phyloP scores from a whole-genome alignment of 2,329 filamentous ascomycete genomes.

The Xylariales sp. region DNA sequence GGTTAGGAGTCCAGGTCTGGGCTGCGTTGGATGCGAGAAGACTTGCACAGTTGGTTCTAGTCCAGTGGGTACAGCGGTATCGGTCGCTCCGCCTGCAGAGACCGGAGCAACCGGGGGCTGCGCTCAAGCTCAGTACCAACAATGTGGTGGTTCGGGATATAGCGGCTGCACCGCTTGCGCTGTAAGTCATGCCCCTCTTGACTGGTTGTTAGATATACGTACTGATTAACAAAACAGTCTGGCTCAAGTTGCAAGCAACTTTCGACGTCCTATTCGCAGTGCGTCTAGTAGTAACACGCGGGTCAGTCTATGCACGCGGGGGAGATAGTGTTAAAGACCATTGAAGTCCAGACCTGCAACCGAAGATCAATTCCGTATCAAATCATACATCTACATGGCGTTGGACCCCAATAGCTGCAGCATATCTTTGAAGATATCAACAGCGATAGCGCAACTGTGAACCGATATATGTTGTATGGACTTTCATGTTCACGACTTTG shows the following conservation, averaged over 20 bases:
- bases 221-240: constrained; percentile 8
- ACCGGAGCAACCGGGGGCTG: constrained; percentile 13
- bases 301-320: no score
- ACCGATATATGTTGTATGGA: no score
- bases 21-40: constrained; percentile 21
- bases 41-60: constrained; percentile 18
- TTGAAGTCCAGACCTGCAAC: no score
- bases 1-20: constrained; percentile 20
- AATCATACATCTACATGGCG: no score
- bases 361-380: no score
- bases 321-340: no score
- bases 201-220: constrained; percentile 9
- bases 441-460: no score
- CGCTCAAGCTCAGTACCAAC: constrained; percentile 17
- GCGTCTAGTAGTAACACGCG: constrained; percentile 11
- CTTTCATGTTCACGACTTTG: no score
- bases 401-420: no score
- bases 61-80: constrained; percentile 4
- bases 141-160: constrained; percentile 21
- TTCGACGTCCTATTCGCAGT: constrained; percentile 24
- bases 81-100: neutral
- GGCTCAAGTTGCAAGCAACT: constrained; percentile 18
- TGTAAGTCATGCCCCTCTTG: constrained; percentile 13
- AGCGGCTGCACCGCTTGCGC: constrained; percentile 20
- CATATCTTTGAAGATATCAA: no score